Evolutionary conservation across 2,329 filamentous ascomycete species (phyloP).

Genomic region (Rhynchosporium graminicola): DNA sequence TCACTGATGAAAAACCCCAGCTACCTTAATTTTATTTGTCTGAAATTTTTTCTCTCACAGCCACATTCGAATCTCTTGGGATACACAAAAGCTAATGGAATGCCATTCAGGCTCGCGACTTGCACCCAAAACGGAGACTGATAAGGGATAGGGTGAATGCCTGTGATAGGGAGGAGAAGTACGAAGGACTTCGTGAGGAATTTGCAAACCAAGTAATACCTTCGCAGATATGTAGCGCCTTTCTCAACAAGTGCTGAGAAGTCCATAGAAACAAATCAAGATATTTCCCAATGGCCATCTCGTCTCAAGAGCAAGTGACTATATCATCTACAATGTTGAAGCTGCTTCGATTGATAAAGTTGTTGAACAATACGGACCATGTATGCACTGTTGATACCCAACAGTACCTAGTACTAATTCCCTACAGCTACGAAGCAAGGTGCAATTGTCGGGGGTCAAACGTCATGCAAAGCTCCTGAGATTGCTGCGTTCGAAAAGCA

Average conservation of each 20-base stretch:
- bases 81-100: slow-evolving; percentile 34
- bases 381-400: slow-evolving; percentile 56
- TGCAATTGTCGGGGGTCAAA: slow-evolving; percentile 95
- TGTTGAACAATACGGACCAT: slow-evolving; percentile 87
- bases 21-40: slow-evolving; percentile 93
- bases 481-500: slow-evolving; percentile 90
- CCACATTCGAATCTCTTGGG: slow-evolving; percentile 18
- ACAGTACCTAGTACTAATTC: slow-evolving; percentile 23
- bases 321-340: slow-evolving; percentile 98
- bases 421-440: slow-evolving; percentile 82
- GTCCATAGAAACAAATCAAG: slow-evolving; percentile 73
- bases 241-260: slow-evolving; percentile 42
- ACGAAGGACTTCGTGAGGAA: slow-evolving; percentile 75
- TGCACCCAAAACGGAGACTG: slow-evolving; percentile 31
- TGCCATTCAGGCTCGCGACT: slow-evolving; percentile 24
- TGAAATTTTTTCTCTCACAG: slow-evolving; percentile 55
- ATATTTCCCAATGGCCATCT: slow-evolving; percentile 93
- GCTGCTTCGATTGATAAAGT: slow-evolving; percentile 86
- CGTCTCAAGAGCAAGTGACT: slow-evolving; percentile 95
- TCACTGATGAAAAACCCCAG: slow-evolving; percentile 99
- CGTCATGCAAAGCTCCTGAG: slow-evolving; percentile 96
- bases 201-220: slow-evolving; percentile 82
- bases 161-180: slow-evolving; percentile 90
- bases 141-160: slow-evolving; percentile 75
- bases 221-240: slow-evolving; percentile 43